A percentile compares a stretch with the other conserved stretches of the same genome.
These are phyloP conservation scores for Thelonectria blattea DNA, from an alignment of 2,329 filamentous ascomycete species.

Conservation along the genomic window DNA sequence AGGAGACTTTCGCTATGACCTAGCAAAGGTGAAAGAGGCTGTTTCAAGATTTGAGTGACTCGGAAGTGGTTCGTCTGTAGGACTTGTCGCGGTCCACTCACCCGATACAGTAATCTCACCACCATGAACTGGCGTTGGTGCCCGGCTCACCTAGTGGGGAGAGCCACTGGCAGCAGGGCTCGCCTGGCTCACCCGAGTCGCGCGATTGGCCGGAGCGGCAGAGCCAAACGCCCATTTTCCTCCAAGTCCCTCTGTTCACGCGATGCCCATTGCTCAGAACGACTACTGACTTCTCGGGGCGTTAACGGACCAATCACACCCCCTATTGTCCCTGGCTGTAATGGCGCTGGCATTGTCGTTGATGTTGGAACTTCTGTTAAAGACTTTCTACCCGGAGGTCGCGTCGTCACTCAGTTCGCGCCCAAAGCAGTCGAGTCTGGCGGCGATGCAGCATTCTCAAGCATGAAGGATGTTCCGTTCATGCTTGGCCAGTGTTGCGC, in stretches of 20 bases:
- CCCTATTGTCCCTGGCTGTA: conserved; percentile 10
- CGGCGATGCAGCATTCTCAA: not conserved
- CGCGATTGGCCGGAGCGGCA: no score
- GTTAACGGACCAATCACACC: not conserved
- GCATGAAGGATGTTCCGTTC: not conserved
- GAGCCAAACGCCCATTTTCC: no score
- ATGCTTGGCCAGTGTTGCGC: conserved; percentile 37
- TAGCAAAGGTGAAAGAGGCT: not conserved
- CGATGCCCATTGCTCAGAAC: not conserved
- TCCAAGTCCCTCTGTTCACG: not conserved
- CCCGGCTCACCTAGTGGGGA: no score
- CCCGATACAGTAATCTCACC: no score
- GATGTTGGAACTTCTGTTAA: conserved; percentile 14
- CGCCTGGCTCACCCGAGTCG: no score
- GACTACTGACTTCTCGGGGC: not conserved
- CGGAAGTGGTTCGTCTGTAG: no score
- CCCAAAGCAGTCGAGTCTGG: not conserved
- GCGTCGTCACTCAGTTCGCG: conserved; percentile 1
- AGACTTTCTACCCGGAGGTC: conserved; percentile 1
- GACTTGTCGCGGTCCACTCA: no score
- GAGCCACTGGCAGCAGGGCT: no score
- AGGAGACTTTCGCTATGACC: not conserved
- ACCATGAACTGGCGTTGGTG: no score
- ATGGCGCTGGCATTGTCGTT: conserved; percentile 13
- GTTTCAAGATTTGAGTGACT: no score